Percentiles rank a stretch among this genome's conserved stretches.
Conservation (phyloP, 2,329 filamentous ascomycete genomes). For the Fusarium sp. region DNA sequence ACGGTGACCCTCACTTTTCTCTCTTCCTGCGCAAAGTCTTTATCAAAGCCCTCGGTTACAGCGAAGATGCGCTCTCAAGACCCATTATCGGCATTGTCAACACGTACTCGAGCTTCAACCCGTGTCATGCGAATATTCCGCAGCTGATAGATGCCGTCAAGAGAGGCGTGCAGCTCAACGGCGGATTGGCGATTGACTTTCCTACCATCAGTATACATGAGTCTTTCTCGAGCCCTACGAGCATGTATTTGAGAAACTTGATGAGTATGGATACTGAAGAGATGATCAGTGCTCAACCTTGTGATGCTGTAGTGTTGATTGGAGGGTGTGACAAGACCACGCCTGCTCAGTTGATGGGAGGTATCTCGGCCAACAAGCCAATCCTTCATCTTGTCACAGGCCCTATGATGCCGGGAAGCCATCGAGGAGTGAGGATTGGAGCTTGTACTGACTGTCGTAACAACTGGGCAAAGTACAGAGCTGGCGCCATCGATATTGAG, state of each 20-base stretch:
- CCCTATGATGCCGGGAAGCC: slow-evolving; percentile 80
- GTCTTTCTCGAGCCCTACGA: slow-evolving; percentile 76
- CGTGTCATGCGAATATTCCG: slow-evolving; percentile 78
- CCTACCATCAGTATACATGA: slow-evolving; percentile 80
- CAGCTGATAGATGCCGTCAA: slow-evolving; percentile 79
- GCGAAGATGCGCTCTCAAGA: slow-evolving; percentile 75
- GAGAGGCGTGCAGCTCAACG: slow-evolving; percentile 74
- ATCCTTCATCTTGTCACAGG: slow-evolving; percentile 77
- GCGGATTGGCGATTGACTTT: slow-evolving; percentile 78
- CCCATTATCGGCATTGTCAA: slow-evolving; percentile 83
- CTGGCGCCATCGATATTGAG: slow-evolving; percentile 75
- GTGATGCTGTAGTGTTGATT: slow-evolving; percentile 76
- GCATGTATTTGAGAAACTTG: slow-evolving; percentile 79
- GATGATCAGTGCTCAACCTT: slow-evolving; percentile 79
- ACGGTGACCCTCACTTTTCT: slow-evolving; percentile 81
- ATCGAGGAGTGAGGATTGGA: slow-evolving; percentile 72
- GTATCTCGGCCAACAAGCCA: slow-evolving; percentile 79
- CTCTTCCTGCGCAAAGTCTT: slow-evolving; percentile 81
- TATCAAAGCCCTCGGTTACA: slow-evolving; percentile 81
- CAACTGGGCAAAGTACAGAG: slow-evolving; percentile 78
- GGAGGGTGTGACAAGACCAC: slow-evolving; percentile 83
- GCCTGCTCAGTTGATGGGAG: slow-evolving; percentile 81
- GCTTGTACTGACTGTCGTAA: slow-evolving; percentile 82
- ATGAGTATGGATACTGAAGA: slow-evolving; percentile 87
- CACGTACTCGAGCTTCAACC: slow-evolving; percentile 79